Evolutionary conservation across 768 basidiomycete genomes (phyloP), one percentile per base, ranked within the genome.

Genomic region (Rhizopogon salebrosus): DNA sequence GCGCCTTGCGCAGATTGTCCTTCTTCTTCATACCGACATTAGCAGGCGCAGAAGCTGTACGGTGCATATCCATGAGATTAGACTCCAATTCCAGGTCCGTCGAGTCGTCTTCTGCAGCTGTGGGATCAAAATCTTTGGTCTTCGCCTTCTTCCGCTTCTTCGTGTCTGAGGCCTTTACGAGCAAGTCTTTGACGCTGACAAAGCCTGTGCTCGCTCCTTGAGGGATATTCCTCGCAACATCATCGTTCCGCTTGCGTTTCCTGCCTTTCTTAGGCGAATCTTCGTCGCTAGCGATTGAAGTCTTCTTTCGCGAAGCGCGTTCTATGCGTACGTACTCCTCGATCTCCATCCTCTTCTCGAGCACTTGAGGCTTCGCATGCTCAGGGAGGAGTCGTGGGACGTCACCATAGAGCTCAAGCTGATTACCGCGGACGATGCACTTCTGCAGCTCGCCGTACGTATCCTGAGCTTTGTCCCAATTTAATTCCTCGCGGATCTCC

Each of bases 351-450:
- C 72, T 75, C 70, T 85, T 87, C 70, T 95, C 89, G 31, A 92
- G 68, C 58, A 83, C 87, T 54, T 82, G 75, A 0, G 94, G 94
- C 40, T 86, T 84, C 57, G 86, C 69, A 56, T 89, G 78, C 35
- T 79, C 80, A 0, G 95, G 94, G 3, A 98, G 72, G 10, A 99
- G 73, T 0, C 92, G 87, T 53, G 85, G 82, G 48, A 95, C 90
- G 65, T 99, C 97, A n/a, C 78, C 84, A 61, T 93, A 99, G 9
- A 98, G 78, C 66, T 98, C 94, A 29, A 97, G 82, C 56, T 87
- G 79, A 50, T 89, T 85, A 23, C 93, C 93, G 51, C 85, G 83
- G 45, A 85, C 79, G 64, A 99, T 97, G 38, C 85, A 79, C 60
- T 82, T 85, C 65, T 98, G 95, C 2, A 98, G 90, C 60, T 91